Evolutionary conservation across 192 early-diverging fungal genomes (phyloP), one percentile per base, ranked within the genome.

Genomic region (Radiomyces spectabilis): DNA sequence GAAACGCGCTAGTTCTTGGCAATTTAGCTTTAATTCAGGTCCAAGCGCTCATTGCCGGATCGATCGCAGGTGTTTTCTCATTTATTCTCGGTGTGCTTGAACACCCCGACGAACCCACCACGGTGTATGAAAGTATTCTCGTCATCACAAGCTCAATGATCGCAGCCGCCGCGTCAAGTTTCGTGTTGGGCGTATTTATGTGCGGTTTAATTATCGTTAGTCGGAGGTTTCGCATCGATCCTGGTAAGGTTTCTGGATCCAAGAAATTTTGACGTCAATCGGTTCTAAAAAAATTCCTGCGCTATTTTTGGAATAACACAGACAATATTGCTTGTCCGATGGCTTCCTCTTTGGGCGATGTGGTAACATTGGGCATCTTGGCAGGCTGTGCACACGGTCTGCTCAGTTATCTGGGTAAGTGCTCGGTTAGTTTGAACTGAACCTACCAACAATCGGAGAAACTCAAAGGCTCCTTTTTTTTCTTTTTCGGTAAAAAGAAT

Each of bases 321-420:
- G 79, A 88, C 50, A 88, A 88, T 55, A 88, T 88, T 57, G 86
- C 85, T 13, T 86, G 84, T 25, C 86, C 86, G 13, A 63, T 88
- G 61, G 86, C 86, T 21, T 86, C 86, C 8, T 79, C 77, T 5
- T 65, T 88, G 53, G 86, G 86, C 21, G 86, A 88, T 70, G 73
- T 88, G 43, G 70, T 88, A 9, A 88, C 85, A 3, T 57, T 88
- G 27, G 59, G 83, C 25, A 75, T 86, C 21, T 59, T 88, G 41
- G 74, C 85, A 25, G 76, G 51, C 30, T 71, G 74, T 44, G 53
- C 83, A 12, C 60, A 76, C 33, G 45, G 57, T 25, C 54, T 86
- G 18, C 55, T 78, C 31, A 51, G 48, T n/a, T 59, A 71, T 27
- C 44, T 86, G 24, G 54, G 80, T 80, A 78, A 54, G 65, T n/a